Evolutionary conservation across 371 early-diverging fungal species (phyloP).

Genomic region (Syncephalastrum monosporum): DNA sequence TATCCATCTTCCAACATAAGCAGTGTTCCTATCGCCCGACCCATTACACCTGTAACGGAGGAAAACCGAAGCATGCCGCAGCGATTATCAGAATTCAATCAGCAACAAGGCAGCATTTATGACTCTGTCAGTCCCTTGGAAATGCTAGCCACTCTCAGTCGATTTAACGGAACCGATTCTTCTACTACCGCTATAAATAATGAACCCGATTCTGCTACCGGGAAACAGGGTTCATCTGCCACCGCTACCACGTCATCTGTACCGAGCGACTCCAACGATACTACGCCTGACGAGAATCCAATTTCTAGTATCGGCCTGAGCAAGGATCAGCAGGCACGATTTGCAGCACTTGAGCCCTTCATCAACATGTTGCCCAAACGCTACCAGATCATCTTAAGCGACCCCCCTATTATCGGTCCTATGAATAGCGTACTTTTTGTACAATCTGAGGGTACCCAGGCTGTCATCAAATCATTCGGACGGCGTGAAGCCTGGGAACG

Average conservation of each 20-base stretch:
- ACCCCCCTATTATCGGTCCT: slow-evolving; percentile 37
- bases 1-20: slow-evolving; percentile 41
- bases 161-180: slow-evolving; percentile 11
- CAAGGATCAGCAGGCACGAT: slow-evolving; percentile 1
- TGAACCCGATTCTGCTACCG: too few relatives aligned
- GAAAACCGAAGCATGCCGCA: slow-evolving; percentile 6
- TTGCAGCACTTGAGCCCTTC: slow-evolving; percentile 11
- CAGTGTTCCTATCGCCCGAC: slow-evolving; percentile 39
- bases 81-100: slow-evolving; percentile 11
- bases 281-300: too few relatives aligned
- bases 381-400: slow-evolving; percentile 30
- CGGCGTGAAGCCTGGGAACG: slow-evolving; percentile 53
- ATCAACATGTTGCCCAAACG: slow-evolving; percentile 31
- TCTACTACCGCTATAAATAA: too few relatives aligned
- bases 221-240: too few relatives aligned
- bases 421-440: slow-evolving; percentile 42
- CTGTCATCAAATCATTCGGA: slow-evolving; percentile 44
- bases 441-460: background rate
- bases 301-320: too few relatives aligned
- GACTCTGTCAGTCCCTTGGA: slow-evolving; percentile 41
- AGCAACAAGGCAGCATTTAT: slow-evolving; percentile 20
- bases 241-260: too few relatives aligned
- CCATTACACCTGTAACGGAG: slow-evolving; percentile 23
- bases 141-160: slow-evolving; percentile 36
- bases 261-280: too few relatives aligned